A percentile compares a stretch with the other conserved stretches of the same genome.
Evolutionary conservation across 345 rosid species (phyloP).

Genomic region (Excoecaria agallocha): DNA sequence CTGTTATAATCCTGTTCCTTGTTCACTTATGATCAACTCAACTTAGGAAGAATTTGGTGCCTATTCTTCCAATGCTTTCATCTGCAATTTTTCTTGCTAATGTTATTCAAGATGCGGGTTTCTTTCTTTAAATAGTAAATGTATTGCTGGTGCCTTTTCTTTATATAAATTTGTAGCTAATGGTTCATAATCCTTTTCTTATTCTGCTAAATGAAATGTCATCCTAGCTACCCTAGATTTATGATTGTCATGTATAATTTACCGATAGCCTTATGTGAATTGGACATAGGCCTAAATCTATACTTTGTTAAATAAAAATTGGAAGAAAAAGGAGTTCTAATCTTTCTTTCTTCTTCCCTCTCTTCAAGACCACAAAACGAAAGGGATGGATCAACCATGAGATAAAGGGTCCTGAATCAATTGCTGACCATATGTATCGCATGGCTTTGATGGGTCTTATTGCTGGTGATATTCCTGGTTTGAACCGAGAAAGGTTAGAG

Average conservation of each 20-base stretch:
- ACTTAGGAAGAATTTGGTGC: background rate
- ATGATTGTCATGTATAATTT: background rate
- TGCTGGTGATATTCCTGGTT: constrained; percentile 25
- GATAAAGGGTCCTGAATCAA: constrained; percentile 32
- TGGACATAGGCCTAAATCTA: background rate
- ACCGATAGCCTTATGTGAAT: background rate
- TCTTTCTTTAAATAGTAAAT: background rate
- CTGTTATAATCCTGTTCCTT: background rate
- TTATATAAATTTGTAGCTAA: background rate
- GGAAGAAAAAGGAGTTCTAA: background rate
- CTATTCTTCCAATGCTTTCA: background rate
- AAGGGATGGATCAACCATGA: constrained; percentile 37
- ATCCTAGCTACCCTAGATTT: background rate
- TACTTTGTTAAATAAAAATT: background rate
- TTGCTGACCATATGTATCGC: constrained; percentile 39
- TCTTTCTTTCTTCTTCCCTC: background rate
- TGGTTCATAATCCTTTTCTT: background rate
- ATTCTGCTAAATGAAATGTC: background rate
- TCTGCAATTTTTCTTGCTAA: background rate
- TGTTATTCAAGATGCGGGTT: background rate
- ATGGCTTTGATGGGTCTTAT: constrained; percentile 33
- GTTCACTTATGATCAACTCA: background rate
- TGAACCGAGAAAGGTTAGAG: constrained; percentile 30
- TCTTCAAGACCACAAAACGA: constrained; percentile 26
- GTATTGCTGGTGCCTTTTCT: background rate